Base-by-base conservation (phyloP, 441 rosid genomes). In the Melastoma candidum region DNA sequence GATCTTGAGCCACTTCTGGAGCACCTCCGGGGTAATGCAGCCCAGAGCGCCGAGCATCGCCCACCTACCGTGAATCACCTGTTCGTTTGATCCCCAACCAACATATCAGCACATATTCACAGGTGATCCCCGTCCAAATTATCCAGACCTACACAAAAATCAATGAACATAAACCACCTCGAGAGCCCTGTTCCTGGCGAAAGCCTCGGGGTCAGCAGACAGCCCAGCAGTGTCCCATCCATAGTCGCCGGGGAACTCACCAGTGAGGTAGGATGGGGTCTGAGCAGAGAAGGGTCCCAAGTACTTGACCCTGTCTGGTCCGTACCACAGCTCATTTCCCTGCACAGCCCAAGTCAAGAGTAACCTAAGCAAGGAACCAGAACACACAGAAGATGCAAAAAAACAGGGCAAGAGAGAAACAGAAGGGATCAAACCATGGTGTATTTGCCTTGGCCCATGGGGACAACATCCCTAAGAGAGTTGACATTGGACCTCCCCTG, bases 231-330 rank as follows among this genome's bases (percentile, higher is more conserved):
- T 68, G 61, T 72, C 75, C 71, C 56, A 63, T 4, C 75, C 61
- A 17, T 63, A 71, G 52, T 63, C 68, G 12, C 96, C 90, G 14
- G 90, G 98, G 61, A 92, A 92, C 67, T 85, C 97, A 63, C 95
- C 95, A 48, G 71, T 86, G 68, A 87, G 74, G 71, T 87, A 82
- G 32, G 96, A 79, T 9, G 98, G 98, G 49, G 93, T 90, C 68
- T 90, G 96, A 12, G 93, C 95, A 11, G 98, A 92, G 65, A 92
- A 87, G 4, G 98, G 98, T 66, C 96, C 98, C 74, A 85, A 74
- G 75, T 87, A 87, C 75, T 90, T 90, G 63, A 90, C 85, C 71
- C 96, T 78, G 71, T 87, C 96, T 25, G 95, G 95, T 64, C 96
- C 98, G 61, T 90, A 85, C 98, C 96, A 90, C 71, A 87, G 71